Evolutionary conservation across 805 yeast species (phyloP).

Genomic region (Candida insectalens): DNA sequence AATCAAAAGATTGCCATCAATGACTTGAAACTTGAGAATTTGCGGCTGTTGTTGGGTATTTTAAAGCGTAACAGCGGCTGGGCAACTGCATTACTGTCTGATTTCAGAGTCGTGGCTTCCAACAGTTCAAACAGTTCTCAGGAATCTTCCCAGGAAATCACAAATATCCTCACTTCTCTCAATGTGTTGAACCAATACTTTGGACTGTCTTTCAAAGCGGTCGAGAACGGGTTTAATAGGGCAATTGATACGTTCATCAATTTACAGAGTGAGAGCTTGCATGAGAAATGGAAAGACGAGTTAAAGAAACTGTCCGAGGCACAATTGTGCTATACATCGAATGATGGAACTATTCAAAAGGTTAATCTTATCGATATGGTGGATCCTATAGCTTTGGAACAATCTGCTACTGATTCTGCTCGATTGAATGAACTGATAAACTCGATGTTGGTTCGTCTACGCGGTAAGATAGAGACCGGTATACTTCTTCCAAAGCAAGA

Average conservation of each 20-base stretch:
- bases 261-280: conserved; percentile 32
- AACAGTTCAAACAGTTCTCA: conserved; percentile 10
- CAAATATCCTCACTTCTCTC: conserved; percentile 37
- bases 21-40: conserved; percentile 24
- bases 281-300: conserved; percentile 30
- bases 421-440: conserved; percentile 9
- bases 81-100: conserved; percentile 28
- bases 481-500: conserved; percentile 24
- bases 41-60: conserved; percentile 29
- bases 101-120: conserved; percentile 20
- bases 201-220: conserved; percentile 32
- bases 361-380: conserved; percentile 26
- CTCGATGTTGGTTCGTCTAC: conserved; percentile 20
- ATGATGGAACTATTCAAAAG: conserved; percentile 1
- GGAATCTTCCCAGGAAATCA: conserved; percentile 25
- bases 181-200: conserved; percentile 43
- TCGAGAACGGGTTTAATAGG: conserved; percentile 30
- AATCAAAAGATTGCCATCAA: conserved; percentile 14
- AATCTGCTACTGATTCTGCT: conserved; percentile 24
- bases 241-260: conserved; percentile 24
- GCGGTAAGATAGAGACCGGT: conserved; percentile 26
- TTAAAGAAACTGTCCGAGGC: conserved; percentile 20
- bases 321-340: conserved; percentile 14
- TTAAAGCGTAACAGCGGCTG: conserved; percentile 28
- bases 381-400: conserved; percentile 19